Conservation (phyloP, 331 rosid genomes). For the Spiraea crenata region DNA sequence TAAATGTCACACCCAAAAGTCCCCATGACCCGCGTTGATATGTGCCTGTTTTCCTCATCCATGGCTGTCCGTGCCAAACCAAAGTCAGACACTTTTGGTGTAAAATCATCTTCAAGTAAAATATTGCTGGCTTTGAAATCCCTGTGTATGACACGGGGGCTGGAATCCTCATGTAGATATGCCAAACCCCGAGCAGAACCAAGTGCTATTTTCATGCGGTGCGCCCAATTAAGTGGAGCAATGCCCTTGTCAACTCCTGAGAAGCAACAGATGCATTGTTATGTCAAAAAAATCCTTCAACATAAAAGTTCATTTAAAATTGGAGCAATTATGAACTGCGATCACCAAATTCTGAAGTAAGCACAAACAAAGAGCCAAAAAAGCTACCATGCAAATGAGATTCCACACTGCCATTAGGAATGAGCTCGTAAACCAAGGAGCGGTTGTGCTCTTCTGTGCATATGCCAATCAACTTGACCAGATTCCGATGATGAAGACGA, state of each 20-base stretch:
- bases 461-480: constrained; percentile 91
- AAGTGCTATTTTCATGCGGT: constrained; percentile 86
- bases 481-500: constrained; percentile 92
- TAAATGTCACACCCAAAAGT: constrained; percentile 72
- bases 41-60: constrained; percentile 71
- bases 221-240: constrained; percentile 68
- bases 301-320: neutral
- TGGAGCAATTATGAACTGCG: constrained; percentile 6
- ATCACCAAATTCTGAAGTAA: neutral
- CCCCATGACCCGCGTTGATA: constrained; percentile 93
- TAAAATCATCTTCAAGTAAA: constrained; percentile 84
- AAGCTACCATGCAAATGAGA: constrained; percentile 84
- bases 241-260: constrained; percentile 71
- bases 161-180: constrained; percentile 95
- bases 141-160: constrained; percentile 88
- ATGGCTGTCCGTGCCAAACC: constrained; percentile 83
- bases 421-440: constrained; percentile 85
- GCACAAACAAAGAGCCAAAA: constrained; percentile 14
- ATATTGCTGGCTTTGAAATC: constrained; percentile 97
- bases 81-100: constrained; percentile 90
- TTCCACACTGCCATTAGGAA: constrained; percentile 92
- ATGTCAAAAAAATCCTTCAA: constrained; percentile 14
- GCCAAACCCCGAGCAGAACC: constrained; percentile 97
- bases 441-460: constrained; percentile 66
- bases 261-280: constrained; percentile 9